Percentiles rank a stretch among this genome's conserved stretches.
Conservation (phyloP, 306 rosid species). For the Cucurbita maxima region DNA sequence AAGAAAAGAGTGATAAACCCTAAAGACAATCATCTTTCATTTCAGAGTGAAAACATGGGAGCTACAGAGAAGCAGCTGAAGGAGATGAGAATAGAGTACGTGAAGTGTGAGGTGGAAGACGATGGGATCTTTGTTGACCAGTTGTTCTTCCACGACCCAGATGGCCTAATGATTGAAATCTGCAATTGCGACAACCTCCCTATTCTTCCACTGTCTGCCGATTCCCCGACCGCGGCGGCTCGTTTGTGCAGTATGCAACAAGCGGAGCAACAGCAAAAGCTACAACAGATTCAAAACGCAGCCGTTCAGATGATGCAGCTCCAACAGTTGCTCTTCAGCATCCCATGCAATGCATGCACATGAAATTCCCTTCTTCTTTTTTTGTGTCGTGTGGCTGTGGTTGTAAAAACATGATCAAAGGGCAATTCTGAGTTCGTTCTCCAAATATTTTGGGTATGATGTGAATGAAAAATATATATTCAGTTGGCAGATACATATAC, state of each 20-base stretch:
- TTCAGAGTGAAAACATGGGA: conserved; percentile 60
- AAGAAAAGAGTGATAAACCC: conserved; percentile 42
- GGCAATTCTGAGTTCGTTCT: background rate
- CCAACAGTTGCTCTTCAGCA: background rate
- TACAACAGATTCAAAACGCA: background rate
- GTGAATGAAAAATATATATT: background rate
- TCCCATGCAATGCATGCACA: background rate
- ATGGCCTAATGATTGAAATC: conserved; percentile 64
- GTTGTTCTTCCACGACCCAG: conserved; percentile 80
- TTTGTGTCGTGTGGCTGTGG: background rate
- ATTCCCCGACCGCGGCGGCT: background rate
- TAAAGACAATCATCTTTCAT: conserved; percentile 51
- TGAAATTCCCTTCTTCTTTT: background rate
- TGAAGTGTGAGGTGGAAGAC: conserved; percentile 46
- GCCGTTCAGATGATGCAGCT: background rate
- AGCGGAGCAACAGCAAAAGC: background rate
- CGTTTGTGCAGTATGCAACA: background rate
- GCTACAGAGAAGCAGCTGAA: conserved; percentile 39
- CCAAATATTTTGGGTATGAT: background rate
- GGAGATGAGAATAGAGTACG: conserved; percentile 49
- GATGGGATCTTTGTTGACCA: conserved; percentile 54
- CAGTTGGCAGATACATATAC: too few relatives aligned
- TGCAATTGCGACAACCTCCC: conserved; percentile 79
- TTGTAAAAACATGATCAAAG: background rate
- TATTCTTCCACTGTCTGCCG: conserved; percentile 26